Evolutionary conservation across 83 land plant genomes (phyloP).

Genomic region (Picea engelmannii): DNA sequence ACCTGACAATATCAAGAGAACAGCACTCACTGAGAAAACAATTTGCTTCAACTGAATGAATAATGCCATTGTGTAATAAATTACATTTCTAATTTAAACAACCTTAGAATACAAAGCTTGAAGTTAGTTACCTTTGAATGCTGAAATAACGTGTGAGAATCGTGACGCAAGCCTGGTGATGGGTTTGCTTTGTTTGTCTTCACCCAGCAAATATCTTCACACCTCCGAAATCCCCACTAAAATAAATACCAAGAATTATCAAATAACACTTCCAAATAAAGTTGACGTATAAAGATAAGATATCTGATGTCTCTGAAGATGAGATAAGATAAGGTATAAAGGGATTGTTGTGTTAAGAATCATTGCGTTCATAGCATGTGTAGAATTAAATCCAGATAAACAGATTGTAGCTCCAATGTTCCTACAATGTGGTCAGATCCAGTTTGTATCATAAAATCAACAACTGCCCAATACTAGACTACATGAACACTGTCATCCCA

Average conservation of each 20-base stretch:
- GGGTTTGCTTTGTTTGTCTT: slow-evolving; percentile 93
- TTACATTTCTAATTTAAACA: neutral
- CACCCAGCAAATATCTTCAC: slow-evolving; percentile 99
- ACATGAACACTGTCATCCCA: neutral
- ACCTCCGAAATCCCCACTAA: slow-evolving; percentile 99
- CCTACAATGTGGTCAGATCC: neutral
- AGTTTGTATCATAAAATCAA: neutral
- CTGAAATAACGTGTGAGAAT: slow-evolving; percentile 91
- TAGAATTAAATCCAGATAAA: no score
- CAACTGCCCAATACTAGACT: neutral
- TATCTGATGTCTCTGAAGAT: no score
- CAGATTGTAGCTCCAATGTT: neutral
- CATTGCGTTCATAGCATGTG: no score
- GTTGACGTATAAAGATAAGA: neutral
- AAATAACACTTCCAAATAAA: neutral
- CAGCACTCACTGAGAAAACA: neutral
- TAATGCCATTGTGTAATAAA: neutral
- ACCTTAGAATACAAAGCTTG: neutral
- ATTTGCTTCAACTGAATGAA: slow-evolving; percentile 5
- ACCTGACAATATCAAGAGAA: neutral
- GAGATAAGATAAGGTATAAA: no score
- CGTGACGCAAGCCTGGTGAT: slow-evolving; percentile 90
- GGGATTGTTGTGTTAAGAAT: no score
- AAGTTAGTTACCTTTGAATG: slow-evolving; percentile 78
- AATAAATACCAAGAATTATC: neutral